Evolutionary conservation across 2,329 filamentous ascomycete species (phyloP).

Genomic region (Xylaria sp.): DNA sequence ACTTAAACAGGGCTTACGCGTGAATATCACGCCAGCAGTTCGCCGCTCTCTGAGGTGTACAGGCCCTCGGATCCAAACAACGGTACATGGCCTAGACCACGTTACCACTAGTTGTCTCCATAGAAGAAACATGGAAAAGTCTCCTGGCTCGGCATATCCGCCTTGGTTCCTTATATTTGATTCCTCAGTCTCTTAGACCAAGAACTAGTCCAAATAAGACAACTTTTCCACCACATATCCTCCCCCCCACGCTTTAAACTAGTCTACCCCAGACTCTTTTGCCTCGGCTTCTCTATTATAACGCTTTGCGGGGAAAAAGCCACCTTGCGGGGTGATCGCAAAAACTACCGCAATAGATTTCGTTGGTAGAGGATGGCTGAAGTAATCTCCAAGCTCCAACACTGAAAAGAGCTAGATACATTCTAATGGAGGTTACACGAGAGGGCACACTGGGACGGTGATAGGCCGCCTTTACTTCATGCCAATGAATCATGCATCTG

Average conservation of each 20-base stretch:
- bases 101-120: not conserved
- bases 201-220: not conserved
- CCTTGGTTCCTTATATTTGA: not conserved
- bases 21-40: not conserved
- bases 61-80: not conserved
- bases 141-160: not conserved
- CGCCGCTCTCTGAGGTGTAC: not conserved
- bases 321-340: conserved; percentile 3
- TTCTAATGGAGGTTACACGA: not conserved
- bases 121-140: not conserved
- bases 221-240: not conserved
- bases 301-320: conserved; percentile 25
- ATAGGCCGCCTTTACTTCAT: not conserved
- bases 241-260: conserved; percentile 24
- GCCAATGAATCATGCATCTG: not conserved
- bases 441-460: not conserved
- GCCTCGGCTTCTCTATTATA: not conserved
- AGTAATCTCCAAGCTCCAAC: not conserved
- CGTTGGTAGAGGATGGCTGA: not conserved
- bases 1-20: not conserved
- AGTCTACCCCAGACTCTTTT: conserved; percentile 19
- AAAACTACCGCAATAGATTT: conserved; percentile 1
- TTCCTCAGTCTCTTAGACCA: not conserved
- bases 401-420: not conserved
- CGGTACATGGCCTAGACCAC: conserved; percentile 7